Evolutionary conservation across 2,329 filamentous ascomycete genomes (phyloP).

Genomic region (Epichloe glyceriae): DNA sequence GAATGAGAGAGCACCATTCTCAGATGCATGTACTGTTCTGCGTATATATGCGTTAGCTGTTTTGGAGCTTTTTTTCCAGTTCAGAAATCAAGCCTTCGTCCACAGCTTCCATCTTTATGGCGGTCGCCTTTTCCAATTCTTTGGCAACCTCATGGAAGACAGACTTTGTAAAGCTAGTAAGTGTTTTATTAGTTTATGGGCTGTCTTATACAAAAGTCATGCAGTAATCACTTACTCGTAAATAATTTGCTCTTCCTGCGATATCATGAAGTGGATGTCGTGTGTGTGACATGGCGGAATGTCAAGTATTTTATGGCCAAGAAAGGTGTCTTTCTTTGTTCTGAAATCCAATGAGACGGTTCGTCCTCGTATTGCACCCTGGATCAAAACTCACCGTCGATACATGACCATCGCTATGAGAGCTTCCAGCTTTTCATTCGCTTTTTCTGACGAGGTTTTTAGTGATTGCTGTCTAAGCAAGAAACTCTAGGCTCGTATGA

Average conservation of each 20-base stretch:
- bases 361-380: too few relatives aligned
- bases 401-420: constrained; percentile 15
- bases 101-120: neutral
- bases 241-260: constrained; percentile 11
- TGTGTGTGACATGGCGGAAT: constrained; percentile 9
- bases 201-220: neutral
- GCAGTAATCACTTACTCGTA: neutral
- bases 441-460: constrained; percentile 3
- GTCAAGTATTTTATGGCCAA: constrained; percentile 14
- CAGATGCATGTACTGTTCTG: neutral
- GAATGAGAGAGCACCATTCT: constrained; percentile 13
- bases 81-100: neutral
- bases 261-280: constrained; percentile 14
- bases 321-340: constrained; percentile 15
- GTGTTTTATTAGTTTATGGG: neutral
- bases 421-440: constrained; percentile 9
- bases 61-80: neutral
- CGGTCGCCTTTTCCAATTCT: neutral
- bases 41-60: neutral
- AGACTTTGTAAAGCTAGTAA: neutral
- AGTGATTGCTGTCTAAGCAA: neutral
- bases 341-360: constrained; percentile 7
- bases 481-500: neutral
- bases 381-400: constrained; percentile 12
- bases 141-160: neutral